Evolutionary conservation across 2,329 filamentous ascomycete species (phyloP).

Genomic region (Parastagonospora avenae): DNA sequence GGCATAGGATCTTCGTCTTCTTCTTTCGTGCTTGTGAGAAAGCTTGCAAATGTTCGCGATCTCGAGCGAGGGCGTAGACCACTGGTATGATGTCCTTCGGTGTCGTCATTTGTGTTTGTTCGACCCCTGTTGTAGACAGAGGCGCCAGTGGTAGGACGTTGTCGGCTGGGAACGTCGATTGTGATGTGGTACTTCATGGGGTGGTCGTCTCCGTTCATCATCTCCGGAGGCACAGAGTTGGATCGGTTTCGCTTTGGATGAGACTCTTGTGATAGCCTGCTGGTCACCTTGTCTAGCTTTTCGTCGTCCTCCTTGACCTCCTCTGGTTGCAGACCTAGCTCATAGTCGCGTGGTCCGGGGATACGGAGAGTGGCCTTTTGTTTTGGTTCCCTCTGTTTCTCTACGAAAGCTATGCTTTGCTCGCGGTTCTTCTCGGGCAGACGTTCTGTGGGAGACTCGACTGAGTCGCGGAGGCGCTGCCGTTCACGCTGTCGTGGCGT

Average conservation of each 20-base stretch:
- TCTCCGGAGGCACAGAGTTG: conserved; percentile 32
- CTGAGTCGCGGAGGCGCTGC: conserved; percentile 57
- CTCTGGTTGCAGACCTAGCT: conserved; percentile 76
- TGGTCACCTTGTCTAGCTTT: conserved; percentile 25
- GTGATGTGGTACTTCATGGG: conserved; percentile 63
- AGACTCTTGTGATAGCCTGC: conserved; percentile 30
- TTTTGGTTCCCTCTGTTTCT: conserved; percentile 77
- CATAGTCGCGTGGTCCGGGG: conserved; percentile 87
- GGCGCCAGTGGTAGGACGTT: conserved; percentile 35
- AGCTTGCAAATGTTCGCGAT: conserved; percentile 62
- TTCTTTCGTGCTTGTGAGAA: conserved; percentile 63
- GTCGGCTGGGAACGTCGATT: conserved; percentile 65
- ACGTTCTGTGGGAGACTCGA: conserved; percentile 63
- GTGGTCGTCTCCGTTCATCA: conserved; percentile 47
- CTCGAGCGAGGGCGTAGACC: conserved; percentile 26
- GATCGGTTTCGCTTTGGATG: conserved; percentile 25
- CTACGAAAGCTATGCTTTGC: conserved; percentile 85
- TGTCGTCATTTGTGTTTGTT: conserved; percentile 6
- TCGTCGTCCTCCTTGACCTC: conserved; percentile 55
- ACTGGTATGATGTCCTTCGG: conserved; percentile 9
- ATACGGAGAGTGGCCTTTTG: conserved; percentile 81
- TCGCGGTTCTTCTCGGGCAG: conserved; percentile 65
- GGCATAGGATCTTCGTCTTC: conserved; percentile 66
- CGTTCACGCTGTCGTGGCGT: conserved; percentile 65
- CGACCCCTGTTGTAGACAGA: conserved; percentile 32